A percentile compares a stretch with the other conserved stretches of the same genome.
Conservation (phyloP, 306 rosid genomes). For the Chamaecrista fasciculata region DNA sequence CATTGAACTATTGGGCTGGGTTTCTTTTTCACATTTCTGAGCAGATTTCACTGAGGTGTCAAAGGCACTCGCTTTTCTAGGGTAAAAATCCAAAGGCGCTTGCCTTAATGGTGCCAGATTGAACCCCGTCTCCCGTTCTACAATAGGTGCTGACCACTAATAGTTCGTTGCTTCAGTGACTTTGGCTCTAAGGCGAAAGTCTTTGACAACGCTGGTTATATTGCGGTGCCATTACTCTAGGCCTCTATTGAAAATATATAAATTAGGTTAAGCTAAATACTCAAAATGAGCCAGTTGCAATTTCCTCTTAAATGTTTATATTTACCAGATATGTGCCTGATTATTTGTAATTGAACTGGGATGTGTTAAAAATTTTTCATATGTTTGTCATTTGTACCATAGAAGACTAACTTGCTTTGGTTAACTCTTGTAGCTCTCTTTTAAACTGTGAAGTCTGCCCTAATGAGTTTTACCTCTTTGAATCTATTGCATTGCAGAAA, state of each 20-base stretch:
- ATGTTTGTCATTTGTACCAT: too few species aligned
- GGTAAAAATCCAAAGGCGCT: too few species aligned
- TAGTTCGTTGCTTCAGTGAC: too few species aligned
- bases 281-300: slow-evolving; percentile 7
- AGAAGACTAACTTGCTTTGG: not conserved
- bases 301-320: slow-evolving; percentile 9
- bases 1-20: too few species aligned
- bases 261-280: not conserved
- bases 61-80: too few species aligned
- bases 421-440: not conserved
- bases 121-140: too few species aligned
- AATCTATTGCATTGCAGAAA: slow-evolving; percentile 64
- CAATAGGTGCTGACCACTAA: too few species aligned
- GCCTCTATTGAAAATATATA: not conserved
- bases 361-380: slow-evolving; percentile 9
- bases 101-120: too few species aligned
- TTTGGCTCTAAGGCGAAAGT: too few species aligned
- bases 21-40: too few species aligned
- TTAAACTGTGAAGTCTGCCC: not conserved
- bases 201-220: too few species aligned
- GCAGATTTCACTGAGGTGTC: too few species aligned
- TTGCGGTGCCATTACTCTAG: not conserved
- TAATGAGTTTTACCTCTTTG: slow-evolving; percentile 24
- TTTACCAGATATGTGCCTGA: not conserved
- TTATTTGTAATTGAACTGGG: slow-evolving; percentile 10